Percentiles rank a stretch among this genome's conserved stretches.
Evolutionary conservation across 352 stramenopile species (phyloP).

Genomic region (Globisporangium alternatum): DNA sequence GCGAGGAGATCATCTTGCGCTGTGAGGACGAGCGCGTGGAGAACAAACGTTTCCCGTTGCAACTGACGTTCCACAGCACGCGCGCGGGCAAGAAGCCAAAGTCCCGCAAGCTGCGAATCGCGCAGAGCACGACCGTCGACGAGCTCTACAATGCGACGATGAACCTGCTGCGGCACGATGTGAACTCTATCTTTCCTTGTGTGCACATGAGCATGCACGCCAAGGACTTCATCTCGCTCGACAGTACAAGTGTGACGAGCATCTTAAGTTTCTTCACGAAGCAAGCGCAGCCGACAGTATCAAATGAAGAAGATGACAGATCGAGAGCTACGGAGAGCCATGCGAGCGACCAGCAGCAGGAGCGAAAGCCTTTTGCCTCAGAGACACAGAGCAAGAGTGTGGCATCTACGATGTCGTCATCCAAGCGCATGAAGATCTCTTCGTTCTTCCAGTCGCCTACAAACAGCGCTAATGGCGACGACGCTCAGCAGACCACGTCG

Average conservation of each 20-base stretch:
- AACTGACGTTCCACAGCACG: conserved; percentile 53
- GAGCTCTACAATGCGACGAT: conserved; percentile 53
- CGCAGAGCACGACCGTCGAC: conserved; percentile 53
- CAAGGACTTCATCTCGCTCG: conserved; percentile 68
- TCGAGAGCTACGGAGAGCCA: conserved; percentile 7
- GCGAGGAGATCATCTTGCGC: conserved; percentile 73
- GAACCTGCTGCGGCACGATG: conserved; percentile 45
- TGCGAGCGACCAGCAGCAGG: conserved; percentile 21
- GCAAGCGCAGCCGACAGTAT: not conserved
- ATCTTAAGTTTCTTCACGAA: conserved; percentile 78
- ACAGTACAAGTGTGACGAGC: conserved; percentile 32
- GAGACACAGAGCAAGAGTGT: conserved; percentile 13
- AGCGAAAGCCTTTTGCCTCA: conserved; percentile 23
- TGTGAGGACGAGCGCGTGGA: conserved; percentile 75
- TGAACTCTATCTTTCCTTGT: conserved; percentile 59
- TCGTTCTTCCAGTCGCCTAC: conserved; percentile 37
- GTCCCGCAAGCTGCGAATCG: conserved; percentile 45
- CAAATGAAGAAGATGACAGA: conserved; percentile 6
- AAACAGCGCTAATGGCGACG: not conserved
- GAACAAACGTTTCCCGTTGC: conserved; percentile 73
- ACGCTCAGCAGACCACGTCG: not conserved
- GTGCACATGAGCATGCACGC: conserved; percentile 51
- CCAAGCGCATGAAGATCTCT: conserved; percentile 60
- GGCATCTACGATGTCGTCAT: conserved; percentile 15
- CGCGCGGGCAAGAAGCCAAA: conserved; percentile 51